Evolutionary conservation across 257 asterid genomes (phyloP).

Genomic region (Petunia secreta): DNA sequence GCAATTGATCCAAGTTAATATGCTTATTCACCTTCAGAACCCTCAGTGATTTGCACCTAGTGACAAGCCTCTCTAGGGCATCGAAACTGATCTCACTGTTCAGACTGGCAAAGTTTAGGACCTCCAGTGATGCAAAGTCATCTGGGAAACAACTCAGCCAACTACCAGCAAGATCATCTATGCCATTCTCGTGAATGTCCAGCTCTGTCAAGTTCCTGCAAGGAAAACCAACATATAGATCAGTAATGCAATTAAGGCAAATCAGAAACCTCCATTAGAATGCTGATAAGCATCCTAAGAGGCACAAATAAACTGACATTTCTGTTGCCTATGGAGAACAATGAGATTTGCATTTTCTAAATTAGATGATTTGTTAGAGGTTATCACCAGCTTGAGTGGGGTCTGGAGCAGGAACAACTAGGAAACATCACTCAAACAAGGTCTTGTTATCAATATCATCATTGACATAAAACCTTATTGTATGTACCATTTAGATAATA

Average conservation of each 20-base stretch:
- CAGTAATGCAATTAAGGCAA: neutral
- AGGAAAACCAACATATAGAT: slow-evolving; percentile 14
- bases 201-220: slow-evolving; percentile 89
- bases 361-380: neutral
- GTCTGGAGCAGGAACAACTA: neutral
- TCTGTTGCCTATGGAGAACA: neutral
- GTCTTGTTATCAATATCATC: neutral
- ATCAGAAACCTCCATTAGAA: neutral
- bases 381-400: neutral
- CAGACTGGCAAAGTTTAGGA: slow-evolving; percentile 70
- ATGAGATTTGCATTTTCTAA: neutral
- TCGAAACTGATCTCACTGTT: slow-evolving; percentile 66
- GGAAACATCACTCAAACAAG: neutral
- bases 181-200: slow-evolving; percentile 71
- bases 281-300: neutral
- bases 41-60: slow-evolving; percentile 67
- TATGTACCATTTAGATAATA: slow-evolving; percentile 5
- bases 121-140: slow-evolving; percentile 66
- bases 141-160: slow-evolving; percentile 88
- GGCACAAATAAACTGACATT: neutral
- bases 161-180: slow-evolving; percentile 58
- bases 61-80: slow-evolving; percentile 80
- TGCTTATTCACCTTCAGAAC: slow-evolving; percentile 74
- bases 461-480: neutral
- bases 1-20: slow-evolving; percentile 59